These are phyloP conservation scores for Trichocladium uniseriatum DNA, from an alignment of 495 filamentous ascomycete species.

Conservation along the genomic window DNA sequence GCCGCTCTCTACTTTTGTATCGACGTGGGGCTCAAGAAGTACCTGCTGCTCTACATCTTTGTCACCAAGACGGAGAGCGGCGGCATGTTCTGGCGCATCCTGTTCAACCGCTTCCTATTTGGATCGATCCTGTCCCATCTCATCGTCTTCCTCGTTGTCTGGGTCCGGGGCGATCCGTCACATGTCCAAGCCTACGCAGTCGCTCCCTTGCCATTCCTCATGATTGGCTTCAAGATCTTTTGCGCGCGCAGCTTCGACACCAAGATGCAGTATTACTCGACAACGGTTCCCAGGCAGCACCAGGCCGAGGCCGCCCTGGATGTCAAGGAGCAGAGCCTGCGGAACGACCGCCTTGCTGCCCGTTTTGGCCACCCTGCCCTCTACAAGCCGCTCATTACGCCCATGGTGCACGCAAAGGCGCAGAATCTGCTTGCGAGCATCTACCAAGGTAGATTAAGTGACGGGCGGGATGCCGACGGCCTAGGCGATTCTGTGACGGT, in stretches of 20 bases:
- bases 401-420: slow-evolving; percentile 91
- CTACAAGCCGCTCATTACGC: slow-evolving; percentile 78
- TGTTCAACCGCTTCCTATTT: slow-evolving; percentile 89
- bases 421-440: slow-evolving; percentile 70
- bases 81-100: slow-evolving; percentile 81
- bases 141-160: slow-evolving; percentile 65
- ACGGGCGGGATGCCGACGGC: slow-evolving; percentile 38
- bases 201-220: slow-evolving; percentile 67
- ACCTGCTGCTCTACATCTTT: slow-evolving; percentile 87
- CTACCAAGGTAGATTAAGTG: slow-evolving; percentile 68
- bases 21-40: slow-evolving; percentile 89
- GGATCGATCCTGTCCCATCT: slow-evolving; percentile 69
- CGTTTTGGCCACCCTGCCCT: slow-evolving; percentile 89
- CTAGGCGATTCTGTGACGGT: slow-evolving; percentile 51
- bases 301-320: slow-evolving; percentile 32
- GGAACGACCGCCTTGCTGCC: slow-evolving; percentile 62
- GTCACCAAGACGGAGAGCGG: slow-evolving; percentile 94
- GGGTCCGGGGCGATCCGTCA: slow-evolving; percentile 42
- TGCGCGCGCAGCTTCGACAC: slow-evolving; percentile 69
- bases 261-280: slow-evolving; percentile 66
- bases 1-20: slow-evolving; percentile 83
- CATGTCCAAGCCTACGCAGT: slow-evolving; percentile 56
- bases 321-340: slow-evolving; percentile 34
- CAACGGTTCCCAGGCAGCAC: slow-evolving; percentile 52
- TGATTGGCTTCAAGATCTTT: slow-evolving; percentile 79